These are phyloP conservation scores for Malus hybrid DNA, from an alignment of 331 rosid species.

Conservation along the genomic window DNA sequence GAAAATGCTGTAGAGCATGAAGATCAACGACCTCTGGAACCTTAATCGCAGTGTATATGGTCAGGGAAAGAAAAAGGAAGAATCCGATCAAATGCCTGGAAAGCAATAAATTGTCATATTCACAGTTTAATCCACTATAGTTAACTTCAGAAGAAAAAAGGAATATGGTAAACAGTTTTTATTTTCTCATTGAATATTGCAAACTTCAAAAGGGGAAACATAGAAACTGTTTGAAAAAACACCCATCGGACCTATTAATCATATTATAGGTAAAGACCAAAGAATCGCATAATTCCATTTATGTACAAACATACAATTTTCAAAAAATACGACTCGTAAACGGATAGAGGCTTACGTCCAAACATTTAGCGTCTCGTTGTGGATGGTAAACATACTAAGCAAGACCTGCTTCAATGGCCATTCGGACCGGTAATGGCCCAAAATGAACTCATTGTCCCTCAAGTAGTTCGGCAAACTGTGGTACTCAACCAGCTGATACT, in stretches of 20 bases:
- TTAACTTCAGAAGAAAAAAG: not conserved
- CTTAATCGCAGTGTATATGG: slow-evolving; percentile 80
- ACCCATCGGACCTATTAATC: not conserved
- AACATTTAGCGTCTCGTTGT: slow-evolving; percentile 92
- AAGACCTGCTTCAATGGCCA: slow-evolving; percentile 88
- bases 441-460: slow-evolving; percentile 80
- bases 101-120: not conserved
- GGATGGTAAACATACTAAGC: slow-evolving; percentile 76
- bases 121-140: not conserved
- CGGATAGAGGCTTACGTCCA: slow-evolving; percentile 72
- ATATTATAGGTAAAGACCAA: not conserved
- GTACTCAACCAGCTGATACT: slow-evolving; percentile 90
- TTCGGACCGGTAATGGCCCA: slow-evolving; percentile 76
- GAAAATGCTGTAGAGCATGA: slow-evolving; percentile 57
- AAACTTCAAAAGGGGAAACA: not conserved
- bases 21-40: slow-evolving; percentile 75
- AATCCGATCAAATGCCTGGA: slow-evolving; percentile 96
- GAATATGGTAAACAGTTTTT: not conserved
- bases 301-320: not conserved
- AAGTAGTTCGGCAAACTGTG: slow-evolving; percentile 74
- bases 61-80: slow-evolving; percentile 81
- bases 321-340: not conserved
- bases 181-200: not conserved
- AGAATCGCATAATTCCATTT: not conserved
- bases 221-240: not conserved